Conservation (phyloP, 2,329 filamentous ascomycete genomes). For the Paraphaeosphaeria minitans region DNA sequence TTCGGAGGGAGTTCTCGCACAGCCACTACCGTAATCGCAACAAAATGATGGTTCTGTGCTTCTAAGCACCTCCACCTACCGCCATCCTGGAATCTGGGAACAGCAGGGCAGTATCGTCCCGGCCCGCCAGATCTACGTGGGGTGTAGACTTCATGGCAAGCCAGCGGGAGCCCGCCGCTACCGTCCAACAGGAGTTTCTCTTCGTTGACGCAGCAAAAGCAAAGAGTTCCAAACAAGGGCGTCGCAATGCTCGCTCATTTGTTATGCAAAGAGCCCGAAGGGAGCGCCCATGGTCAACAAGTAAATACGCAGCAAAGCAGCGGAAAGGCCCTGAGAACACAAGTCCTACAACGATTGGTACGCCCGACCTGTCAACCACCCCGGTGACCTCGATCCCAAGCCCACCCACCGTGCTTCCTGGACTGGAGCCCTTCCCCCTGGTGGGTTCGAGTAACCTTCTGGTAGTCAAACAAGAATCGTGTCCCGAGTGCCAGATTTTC, state of each 20-base stretch:
- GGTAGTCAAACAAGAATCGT: slow-evolving; percentile 29
- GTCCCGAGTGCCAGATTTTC: slow-evolving; percentile 39
- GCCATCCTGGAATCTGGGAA: slow-evolving; percentile 24
- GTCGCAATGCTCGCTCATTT: slow-evolving; percentile 48
- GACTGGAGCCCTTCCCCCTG: slow-evolving; percentile 27
- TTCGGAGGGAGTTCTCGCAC: slow-evolving; percentile 35
- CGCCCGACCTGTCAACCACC: slow-evolving; percentile 34
- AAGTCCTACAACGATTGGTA: slow-evolving; percentile 37
- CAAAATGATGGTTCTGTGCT: slow-evolving; percentile 24
- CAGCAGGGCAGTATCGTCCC: slow-evolving; percentile 14
- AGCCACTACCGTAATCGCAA: slow-evolving; percentile 24
- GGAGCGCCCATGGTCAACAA: slow-evolving; percentile 47
- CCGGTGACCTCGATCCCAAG: slow-evolving; percentile 41
- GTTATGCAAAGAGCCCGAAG: slow-evolving; percentile 48
- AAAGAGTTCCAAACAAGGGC: slow-evolving; percentile 45
- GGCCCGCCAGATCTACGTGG: slow-evolving; percentile 26
- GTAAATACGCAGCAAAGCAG: slow-evolving; percentile 44
- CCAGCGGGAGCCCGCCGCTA: slow-evolving; percentile 28
- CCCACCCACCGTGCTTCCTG: slow-evolving; percentile 26
- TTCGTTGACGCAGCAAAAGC: slow-evolving; percentile 47
- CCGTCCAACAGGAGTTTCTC: slow-evolving; percentile 43
- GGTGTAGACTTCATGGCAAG: slow-evolving; percentile 33
- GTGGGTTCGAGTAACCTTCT: slow-evolving; percentile 19
- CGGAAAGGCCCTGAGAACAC: slow-evolving; percentile 31
- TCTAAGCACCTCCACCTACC: slow-evolving; percentile 32